These are phyloP conservation scores for Litchi chinensis DNA, from an alignment of 345 rosid species.

Conservation along the genomic window DNA sequence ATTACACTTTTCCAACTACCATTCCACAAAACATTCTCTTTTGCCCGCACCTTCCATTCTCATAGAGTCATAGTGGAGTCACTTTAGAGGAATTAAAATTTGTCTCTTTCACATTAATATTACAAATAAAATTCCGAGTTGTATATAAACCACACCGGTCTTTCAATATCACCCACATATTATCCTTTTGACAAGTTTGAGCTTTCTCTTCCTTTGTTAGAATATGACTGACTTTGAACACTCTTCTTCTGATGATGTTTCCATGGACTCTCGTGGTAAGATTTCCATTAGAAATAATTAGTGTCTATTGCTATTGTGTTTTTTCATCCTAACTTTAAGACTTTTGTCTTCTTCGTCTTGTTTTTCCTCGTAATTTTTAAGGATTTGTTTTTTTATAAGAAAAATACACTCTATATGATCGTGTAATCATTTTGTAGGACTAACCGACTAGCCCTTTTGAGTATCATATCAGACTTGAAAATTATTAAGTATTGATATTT, in stretches of 20 bases:
- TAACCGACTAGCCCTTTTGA: too few relatives aligned
- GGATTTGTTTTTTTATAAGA: too few relatives aligned
- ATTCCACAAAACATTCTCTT: conserved; percentile 11
- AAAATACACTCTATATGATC: too few relatives aligned
- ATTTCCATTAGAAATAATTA: neutral
- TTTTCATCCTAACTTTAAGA: neutral
- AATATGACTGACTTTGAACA: conserved; percentile 33
- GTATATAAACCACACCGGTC: neutral
- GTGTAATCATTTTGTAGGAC: too few relatives aligned
- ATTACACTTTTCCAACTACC: conserved; percentile 24
- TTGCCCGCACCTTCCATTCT: conserved; percentile 23
- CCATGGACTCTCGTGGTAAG: conserved; percentile 19
- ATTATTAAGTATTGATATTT: too few relatives aligned
- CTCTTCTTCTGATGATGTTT: conserved; percentile 21
- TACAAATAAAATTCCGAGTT: too few relatives aligned
- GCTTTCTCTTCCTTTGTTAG: neutral
- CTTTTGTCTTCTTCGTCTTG: too few relatives aligned
- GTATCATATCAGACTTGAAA: too few relatives aligned
- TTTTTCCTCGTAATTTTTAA: neutral
- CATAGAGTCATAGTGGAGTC: neutral
- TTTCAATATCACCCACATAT: neutral
- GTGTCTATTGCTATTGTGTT: neutral
- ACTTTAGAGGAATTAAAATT: neutral
- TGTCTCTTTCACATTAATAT: neutral
- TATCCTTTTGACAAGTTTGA: neutral